phyloP scores from a whole-genome alignment of 257 asterid species.

The Asclepias syriaca region DNA sequence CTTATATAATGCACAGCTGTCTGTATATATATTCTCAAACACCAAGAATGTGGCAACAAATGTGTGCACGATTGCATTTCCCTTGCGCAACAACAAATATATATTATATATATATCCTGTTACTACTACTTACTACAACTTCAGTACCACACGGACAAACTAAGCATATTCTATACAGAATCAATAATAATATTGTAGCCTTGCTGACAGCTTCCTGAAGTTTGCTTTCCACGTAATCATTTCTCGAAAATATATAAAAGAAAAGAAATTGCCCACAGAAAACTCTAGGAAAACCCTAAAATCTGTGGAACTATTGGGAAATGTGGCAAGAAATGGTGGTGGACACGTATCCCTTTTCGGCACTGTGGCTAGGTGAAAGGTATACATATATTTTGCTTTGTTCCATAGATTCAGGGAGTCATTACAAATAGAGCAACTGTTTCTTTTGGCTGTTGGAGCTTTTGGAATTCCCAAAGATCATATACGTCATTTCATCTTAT shows the following conservation, averaged over 20 bases:
- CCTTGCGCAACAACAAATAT: not conserved
- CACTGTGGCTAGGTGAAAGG: not conserved
- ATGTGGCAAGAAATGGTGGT: not conserved
- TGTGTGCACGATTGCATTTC: not conserved
- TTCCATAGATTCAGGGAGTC: not conserved
- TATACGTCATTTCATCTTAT: not conserved
- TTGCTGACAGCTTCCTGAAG: not conserved
- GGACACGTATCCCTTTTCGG: not conserved
- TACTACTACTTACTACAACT: not conserved
- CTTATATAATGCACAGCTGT: too few species aligned
- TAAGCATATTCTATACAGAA: not conserved
- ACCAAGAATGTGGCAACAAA: not conserved
- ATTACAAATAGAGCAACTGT: not conserved
- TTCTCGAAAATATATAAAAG: not conserved
- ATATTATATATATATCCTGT: not conserved
- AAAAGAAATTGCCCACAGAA: not conserved
- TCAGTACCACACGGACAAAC: not conserved
- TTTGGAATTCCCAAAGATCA: not conserved
- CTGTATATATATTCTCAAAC: not conserved
- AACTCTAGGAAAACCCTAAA: not conserved
- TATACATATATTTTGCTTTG: not conserved
- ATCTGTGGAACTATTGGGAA: not conserved
- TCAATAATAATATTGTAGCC: not conserved
- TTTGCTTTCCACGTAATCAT: not conserved
- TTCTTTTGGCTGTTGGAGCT: not conserved